phyloP scores from a whole-genome alignment of 768 basidiomycete genomes.

The Russula foetens region DNA sequence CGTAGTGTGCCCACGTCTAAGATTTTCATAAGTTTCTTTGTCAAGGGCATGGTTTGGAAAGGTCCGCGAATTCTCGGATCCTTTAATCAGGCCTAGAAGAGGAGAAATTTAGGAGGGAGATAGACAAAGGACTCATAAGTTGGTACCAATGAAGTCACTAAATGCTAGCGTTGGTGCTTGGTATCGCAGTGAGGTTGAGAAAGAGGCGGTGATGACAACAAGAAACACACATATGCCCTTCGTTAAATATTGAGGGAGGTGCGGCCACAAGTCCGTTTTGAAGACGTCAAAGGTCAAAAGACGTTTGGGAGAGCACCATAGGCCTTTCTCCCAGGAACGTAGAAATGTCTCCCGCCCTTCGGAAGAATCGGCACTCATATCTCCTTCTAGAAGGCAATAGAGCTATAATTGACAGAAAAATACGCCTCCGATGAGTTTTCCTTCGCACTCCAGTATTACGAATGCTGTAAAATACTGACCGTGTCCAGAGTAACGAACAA shows the following conservation, averaged over 20 bases:
- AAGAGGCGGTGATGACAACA: neutral
- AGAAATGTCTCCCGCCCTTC: neutral
- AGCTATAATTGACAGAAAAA: constrained; percentile 29
- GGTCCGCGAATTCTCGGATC: constrained; percentile 45
- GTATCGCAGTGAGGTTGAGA: neutral
- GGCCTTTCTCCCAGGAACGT: neutral
- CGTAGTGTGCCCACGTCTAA: neutral
- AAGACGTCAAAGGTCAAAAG: constrained; percentile 41
- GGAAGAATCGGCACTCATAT: constrained; percentile 23
- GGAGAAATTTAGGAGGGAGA: neutral
- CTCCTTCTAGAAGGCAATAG: constrained; percentile 41
- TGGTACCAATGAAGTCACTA: constrained; percentile 51
- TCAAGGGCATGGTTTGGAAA: neutral
- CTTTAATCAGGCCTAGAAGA: constrained; percentile 48
- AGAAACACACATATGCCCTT: constrained; percentile 44
- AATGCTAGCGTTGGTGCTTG: constrained; percentile 56
- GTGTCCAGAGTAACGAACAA: constrained; percentile 59
- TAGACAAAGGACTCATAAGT: too few relatives aligned
- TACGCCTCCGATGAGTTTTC: neutral
- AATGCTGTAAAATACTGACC: constrained; percentile 31
- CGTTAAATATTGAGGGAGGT: constrained; percentile 42
- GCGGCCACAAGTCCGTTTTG: constrained; percentile 47
- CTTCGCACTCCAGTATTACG: too few relatives aligned
- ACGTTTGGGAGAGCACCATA: neutral
- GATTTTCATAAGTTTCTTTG: neutral